Evolutionary conservation across 1,284 basidiomycete genomes (phyloP).

Genomic region (Irpex lacteus): DNA sequence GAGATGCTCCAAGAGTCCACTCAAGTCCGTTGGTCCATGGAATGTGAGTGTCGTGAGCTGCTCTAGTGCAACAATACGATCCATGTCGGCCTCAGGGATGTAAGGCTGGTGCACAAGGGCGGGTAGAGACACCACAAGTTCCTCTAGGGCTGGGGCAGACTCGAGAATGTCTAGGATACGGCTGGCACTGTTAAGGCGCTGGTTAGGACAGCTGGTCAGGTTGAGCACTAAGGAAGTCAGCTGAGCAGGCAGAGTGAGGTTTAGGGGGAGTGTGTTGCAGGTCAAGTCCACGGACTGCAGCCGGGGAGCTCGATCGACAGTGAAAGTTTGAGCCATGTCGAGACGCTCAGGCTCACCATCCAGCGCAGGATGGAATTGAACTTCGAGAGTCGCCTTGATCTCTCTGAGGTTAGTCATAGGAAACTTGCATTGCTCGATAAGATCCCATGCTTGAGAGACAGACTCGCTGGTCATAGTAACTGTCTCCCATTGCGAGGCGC

Average conservation of each 20-base stretch:
- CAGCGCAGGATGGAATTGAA: slow-evolving; percentile 17
- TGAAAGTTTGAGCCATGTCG: slow-evolving; percentile 30
- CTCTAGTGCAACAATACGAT: slow-evolving; percentile 33
- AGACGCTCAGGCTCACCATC: slow-evolving; percentile 10
- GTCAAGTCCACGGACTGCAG: slow-evolving; percentile 32
- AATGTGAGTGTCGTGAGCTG: slow-evolving; percentile 40
- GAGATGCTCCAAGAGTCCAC: slow-evolving; percentile 42
- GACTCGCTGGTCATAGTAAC: slow-evolving; percentile 34
- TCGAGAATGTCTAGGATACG: slow-evolving; percentile 29
- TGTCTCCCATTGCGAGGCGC: slow-evolving; percentile 42
- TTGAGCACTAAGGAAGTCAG: slow-evolving; percentile 37
- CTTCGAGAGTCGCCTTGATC: slow-evolving; percentile 19
- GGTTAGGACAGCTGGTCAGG: slow-evolving; percentile 14
- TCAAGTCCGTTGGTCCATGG: slow-evolving; percentile 40
- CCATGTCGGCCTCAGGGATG: slow-evolving; percentile 26
- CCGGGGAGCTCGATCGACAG: slow-evolving; percentile 29
- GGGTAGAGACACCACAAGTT: slow-evolving; percentile 41
- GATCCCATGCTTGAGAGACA: slow-evolving; percentile 28
- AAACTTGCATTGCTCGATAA: slow-evolving; percentile 34
- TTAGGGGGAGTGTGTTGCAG: slow-evolving; percentile 34
- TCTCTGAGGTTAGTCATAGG: slow-evolving; percentile 21
- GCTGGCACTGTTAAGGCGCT: slow-evolving; percentile 20
- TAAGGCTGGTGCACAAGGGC: slow-evolving; percentile 33
- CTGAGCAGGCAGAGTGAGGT: slow-evolving; percentile 33
- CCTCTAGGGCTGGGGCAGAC: slow-evolving; percentile 29